Evolutionary conservation across 345 rosid species (phyloP).

Genomic region (Ceriops zippeliana): DNA sequence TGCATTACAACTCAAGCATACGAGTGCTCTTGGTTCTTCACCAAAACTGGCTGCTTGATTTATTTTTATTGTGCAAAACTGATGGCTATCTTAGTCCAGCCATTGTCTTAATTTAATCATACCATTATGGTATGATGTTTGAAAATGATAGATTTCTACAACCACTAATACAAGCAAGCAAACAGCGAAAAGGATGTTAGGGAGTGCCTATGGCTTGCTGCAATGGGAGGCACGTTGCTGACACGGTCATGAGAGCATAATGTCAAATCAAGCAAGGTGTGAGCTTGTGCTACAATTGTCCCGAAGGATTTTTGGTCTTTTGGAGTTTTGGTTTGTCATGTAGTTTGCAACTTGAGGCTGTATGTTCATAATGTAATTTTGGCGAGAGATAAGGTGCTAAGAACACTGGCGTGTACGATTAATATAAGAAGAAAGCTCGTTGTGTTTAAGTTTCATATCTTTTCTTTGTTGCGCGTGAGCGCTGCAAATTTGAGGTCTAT

Average conservation of each 20-base stretch:
- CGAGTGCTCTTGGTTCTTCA: not conserved
- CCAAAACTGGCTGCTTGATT: constrained; percentile 23
- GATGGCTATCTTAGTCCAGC: not conserved
- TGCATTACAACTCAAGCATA: constrained; percentile 50
- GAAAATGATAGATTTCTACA: too few species aligned
- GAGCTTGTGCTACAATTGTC: not conserved
- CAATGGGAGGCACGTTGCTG: not conserved
- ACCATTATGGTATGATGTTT: too few species aligned
- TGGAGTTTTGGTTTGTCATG: constrained; percentile 1
- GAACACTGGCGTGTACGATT: constrained; percentile 20
- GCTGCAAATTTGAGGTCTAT: not conserved
- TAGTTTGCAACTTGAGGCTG: constrained; percentile 20
- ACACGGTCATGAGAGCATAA: constrained; percentile 9
- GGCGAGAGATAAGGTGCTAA: constrained; percentile 6
- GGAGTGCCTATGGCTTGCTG: too few species aligned
- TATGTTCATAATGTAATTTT: constrained; percentile 23
- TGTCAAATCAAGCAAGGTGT: not conserved
- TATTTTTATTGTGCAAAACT: not conserved
- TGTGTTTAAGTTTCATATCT: not conserved
- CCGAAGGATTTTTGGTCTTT: not conserved
- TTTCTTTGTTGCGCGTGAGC: not conserved
- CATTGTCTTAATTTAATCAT: not conserved
- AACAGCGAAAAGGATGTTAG: too few species aligned
- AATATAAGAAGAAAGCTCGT: not conserved
- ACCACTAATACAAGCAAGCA: too few species aligned